Evolutionary conservation across 192 early-diverging fungal genomes (phyloP).

Genomic region (Coemansia umbellata): DNA sequence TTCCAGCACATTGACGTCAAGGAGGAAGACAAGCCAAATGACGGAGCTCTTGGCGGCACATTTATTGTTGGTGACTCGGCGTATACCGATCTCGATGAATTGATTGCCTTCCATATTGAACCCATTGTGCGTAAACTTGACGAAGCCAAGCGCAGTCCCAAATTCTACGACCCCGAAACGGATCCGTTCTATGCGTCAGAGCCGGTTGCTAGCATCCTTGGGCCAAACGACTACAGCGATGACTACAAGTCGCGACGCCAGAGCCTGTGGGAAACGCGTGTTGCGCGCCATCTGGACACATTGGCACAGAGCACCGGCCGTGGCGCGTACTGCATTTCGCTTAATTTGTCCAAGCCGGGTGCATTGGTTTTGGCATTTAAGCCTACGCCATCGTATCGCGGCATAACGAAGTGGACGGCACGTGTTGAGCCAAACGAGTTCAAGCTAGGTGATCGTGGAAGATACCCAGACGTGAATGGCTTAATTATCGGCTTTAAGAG

Average conservation of each 20-base stretch:
- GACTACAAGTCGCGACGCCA: conserved; percentile 15
- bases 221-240: conserved; percentile 18
- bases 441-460: conserved; percentile 60
- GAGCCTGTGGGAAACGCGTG: conserved; percentile 47
- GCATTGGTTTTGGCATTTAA: conserved; percentile 76
- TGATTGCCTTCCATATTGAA: conserved; percentile 86
- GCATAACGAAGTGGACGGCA: conserved; percentile 64
- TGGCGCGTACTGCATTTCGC: conserved; percentile 80
- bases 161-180: conserved; percentile 68
- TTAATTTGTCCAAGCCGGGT: conserved; percentile 63
- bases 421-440: conserved; percentile 76
- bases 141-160: conserved; percentile 65
- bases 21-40: conserved; percentile 60
- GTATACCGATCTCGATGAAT: conserved; percentile 88
- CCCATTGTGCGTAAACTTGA: conserved; percentile 70
- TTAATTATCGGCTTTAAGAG: conserved; percentile 74
- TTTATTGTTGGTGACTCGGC: conserved; percentile 64
- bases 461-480: conserved; percentile 65
- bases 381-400: conserved; percentile 59
- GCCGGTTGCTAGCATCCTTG: conserved; percentile 14
- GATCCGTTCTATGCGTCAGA: conserved; percentile 57
- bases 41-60: conserved; percentile 63
- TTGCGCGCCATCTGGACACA: conserved; percentile 47
- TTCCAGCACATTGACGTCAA: conserved; percentile 80
- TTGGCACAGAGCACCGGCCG: conserved; percentile 56